Evolutionary conservation across 352 stramenopile genomes (phyloP).

Genomic region (Blastocystis sp.): DNA sequence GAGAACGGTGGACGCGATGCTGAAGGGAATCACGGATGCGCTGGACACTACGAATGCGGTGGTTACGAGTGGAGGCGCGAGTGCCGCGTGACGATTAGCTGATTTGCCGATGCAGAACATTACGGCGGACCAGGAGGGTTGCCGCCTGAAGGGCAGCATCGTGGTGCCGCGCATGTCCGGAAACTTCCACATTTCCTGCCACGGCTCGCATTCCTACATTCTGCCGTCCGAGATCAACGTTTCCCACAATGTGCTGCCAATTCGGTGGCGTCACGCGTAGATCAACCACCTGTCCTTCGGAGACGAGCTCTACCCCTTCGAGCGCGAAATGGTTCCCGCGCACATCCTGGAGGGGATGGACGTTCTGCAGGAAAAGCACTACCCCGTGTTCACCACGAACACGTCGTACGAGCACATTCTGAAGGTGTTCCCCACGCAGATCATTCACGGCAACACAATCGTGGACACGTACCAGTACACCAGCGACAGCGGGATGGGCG

Average conservation of each 20-base stretch:
- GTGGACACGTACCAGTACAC: constrained; percentile 37
- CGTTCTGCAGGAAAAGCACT: constrained; percentile 13
- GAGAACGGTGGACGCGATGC: constrained; percentile 5
- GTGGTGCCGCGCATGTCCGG: constrained; percentile 52
- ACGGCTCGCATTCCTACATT: constrained; percentile 19
- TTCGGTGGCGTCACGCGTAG: neutral
- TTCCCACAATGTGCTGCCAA: constrained; percentile 4
- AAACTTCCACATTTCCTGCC: constrained; percentile 68
- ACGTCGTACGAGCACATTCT: constrained; percentile 46
- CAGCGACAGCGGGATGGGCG: constrained; percentile 47
- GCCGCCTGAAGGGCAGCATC: constrained; percentile 33
- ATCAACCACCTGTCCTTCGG: constrained; percentile 9
- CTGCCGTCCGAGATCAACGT: constrained; percentile 45
- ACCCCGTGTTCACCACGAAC: constrained; percentile 38
- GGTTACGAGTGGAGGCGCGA: neutral
- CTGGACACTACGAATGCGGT: neutral
- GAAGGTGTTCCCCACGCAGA: constrained; percentile 31
- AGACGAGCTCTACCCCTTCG: constrained; percentile 19
- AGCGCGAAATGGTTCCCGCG: neutral
- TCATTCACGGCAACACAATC: neutral
- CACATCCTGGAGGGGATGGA: constrained; percentile 4
- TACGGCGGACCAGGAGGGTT: constrained; percentile 27
- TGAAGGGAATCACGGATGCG: neutral
- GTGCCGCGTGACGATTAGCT: neutral
- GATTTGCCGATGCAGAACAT: neutral